A percentile compares a stretch with the other conserved stretches of the same genome.
phyloP scores from a whole-genome alignment of 768 basidiomycete genomes.

The Pulveroboletus frians region DNA sequence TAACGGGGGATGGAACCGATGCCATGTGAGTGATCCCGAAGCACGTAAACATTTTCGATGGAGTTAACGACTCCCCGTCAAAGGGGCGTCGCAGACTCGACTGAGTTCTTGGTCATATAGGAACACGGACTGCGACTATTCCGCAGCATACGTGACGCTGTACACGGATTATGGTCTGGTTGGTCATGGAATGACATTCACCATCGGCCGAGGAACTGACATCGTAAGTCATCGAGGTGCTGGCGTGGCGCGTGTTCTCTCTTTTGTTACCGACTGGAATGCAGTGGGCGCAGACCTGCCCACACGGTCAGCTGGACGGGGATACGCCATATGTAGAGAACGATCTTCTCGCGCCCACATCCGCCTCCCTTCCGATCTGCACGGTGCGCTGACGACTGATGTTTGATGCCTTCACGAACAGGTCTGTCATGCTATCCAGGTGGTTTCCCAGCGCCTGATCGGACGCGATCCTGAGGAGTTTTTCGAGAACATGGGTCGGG shows the following conservation, averaged over 20 bases:
- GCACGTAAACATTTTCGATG: too few species aligned
- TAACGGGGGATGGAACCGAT: conserved; percentile 88
- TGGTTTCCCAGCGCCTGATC: conserved; percentile 73
- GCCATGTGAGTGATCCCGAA: conserved; percentile 56
- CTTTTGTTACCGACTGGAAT: not conserved
- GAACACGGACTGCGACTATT: conserved; percentile 94
- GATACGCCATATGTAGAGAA: not conserved
- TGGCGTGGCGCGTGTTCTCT: not conserved
- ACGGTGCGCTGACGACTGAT: not conserved
- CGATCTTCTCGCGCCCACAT: not conserved
- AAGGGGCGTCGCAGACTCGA: not conserved
- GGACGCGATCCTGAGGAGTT: conserved; percentile 78
- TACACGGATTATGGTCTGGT: conserved; percentile 58
- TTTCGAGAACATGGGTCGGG: conserved; percentile 82
- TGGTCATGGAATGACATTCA: conserved; percentile 89
- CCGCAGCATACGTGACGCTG: conserved; percentile 80
- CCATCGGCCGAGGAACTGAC: conserved; percentile 89
- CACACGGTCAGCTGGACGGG: not conserved
- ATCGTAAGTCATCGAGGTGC: conserved; percentile 46
- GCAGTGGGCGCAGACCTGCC: not conserved
- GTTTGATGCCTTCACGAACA: not conserved
- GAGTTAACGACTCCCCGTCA: not conserved
- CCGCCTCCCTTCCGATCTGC: not conserved
- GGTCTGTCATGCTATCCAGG: conserved; percentile 76
- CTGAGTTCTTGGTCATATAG: conserved; percentile 31